These are phyloP conservation scores for Monilinia fructicola DNA, from an alignment of 2,329 filamentous ascomycete genomes.

Conservation along the genomic window DNA sequence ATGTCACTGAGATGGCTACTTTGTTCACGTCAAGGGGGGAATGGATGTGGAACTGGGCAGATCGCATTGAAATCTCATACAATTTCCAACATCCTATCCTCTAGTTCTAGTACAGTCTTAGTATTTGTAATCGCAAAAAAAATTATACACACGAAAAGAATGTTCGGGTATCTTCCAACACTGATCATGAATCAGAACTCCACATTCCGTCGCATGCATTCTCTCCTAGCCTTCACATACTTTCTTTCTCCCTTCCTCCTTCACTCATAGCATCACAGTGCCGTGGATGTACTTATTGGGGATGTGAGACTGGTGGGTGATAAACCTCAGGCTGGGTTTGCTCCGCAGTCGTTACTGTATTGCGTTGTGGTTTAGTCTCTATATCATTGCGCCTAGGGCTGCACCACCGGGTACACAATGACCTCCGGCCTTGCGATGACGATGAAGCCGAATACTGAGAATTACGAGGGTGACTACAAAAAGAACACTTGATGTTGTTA, in stretches of 20 bases:
- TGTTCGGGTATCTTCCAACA: slow-evolving; percentile 2
- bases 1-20: not conserved
- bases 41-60: not conserved
- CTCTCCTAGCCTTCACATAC: not conserved
- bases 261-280: not conserved
- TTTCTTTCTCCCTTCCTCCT: not conserved
- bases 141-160: slow-evolving; percentile 5
- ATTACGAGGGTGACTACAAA: slow-evolving; percentile 9
- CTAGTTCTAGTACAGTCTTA: not conserved
- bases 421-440: slow-evolving; percentile 17
- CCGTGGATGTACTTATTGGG: not conserved
- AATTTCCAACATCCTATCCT: not conserved
- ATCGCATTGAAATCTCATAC: not conserved
- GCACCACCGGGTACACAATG: not conserved
- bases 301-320: not conserved
- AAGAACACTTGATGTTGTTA: slow-evolving; percentile 11
- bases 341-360: not conserved
- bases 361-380: not conserved
- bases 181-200: not conserved
- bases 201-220: not conserved
- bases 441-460: not conserved
- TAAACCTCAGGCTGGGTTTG: slow-evolving; percentile 1
- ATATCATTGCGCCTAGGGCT: not conserved
- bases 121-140: not conserved
- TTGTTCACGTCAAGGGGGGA: not conserved